These are phyloP conservation scores for Didymosphaeria variabile DNA, from an alignment of 2,329 filamentous ascomycete species.

Conservation along the genomic window DNA sequence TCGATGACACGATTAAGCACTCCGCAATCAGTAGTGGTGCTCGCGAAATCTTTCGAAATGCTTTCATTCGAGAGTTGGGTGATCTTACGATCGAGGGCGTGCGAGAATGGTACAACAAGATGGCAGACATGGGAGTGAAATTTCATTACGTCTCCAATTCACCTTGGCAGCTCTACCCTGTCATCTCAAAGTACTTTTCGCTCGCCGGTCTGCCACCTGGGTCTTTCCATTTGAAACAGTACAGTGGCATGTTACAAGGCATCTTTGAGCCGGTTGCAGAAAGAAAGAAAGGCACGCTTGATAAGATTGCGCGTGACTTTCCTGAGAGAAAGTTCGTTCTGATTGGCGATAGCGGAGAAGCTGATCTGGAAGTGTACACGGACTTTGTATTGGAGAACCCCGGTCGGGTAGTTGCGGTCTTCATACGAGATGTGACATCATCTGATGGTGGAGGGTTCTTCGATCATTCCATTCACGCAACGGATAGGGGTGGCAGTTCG, in stretches of 20 bases:
- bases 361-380: slow-evolving; percentile 95
- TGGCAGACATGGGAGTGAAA: slow-evolving; percentile 82
- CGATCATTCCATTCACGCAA: slow-evolving; percentile 65
- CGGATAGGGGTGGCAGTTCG: slow-evolving; percentile 41
- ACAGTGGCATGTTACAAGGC: slow-evolving; percentile 95
- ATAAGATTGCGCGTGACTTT: slow-evolving; percentile 87
- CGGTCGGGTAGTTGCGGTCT: slow-evolving; percentile 82
- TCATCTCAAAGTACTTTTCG: slow-evolving; percentile 85
- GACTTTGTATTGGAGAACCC: slow-evolving; percentile 89
- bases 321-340: slow-evolving; percentile 88
- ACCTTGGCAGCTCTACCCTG: slow-evolving; percentile 95
- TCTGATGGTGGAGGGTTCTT: slow-evolving; percentile 79
- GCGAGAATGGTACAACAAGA: slow-evolving; percentile 82
- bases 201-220: slow-evolving; percentile 82
- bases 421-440: slow-evolving; percentile 95
- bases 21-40: slow-evolving; percentile 89
- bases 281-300: slow-evolving; percentile 87
- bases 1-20: slow-evolving; percentile 96
- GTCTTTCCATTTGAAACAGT: slow-evolving; percentile 95
- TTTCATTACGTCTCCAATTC: slow-evolving; percentile 99
- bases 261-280: slow-evolving; percentile 98
- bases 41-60: slow-evolving; percentile 94
- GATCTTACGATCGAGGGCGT: slow-evolving; percentile 89
- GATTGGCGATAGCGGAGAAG: slow-evolving; percentile 95
- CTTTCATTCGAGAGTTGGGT: slow-evolving; percentile 84